Base-by-base conservation (phyloP, 2,329 filamentous ascomycete genomes). In the Sarocladium brachiariae region DNA sequence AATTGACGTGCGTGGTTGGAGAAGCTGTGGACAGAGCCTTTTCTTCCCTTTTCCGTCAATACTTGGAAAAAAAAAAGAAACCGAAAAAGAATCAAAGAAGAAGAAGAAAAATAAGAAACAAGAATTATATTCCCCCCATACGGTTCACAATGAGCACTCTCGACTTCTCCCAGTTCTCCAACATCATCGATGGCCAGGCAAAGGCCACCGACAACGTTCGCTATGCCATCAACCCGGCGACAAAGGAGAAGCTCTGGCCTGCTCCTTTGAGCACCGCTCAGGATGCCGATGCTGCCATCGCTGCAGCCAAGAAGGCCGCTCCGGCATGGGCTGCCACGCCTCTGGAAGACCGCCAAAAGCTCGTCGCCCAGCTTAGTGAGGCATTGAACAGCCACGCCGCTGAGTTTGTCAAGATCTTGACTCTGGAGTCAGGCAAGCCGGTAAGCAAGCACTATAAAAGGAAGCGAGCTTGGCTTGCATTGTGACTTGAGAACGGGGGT, bases 141-240 rank as follows among this genome's bases (percentile, higher is more conserved):
- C n/a, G 9, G 25, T 33, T 33, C 13, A 33, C 24, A 5, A 47
- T 47, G 43, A 21, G 14, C 7, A 11, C 43, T 6, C 43, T 47
- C 21, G 27, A 47, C 43, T 47, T 31, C 27, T 18, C 43, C 27
- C 24, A 21, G 21, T 47, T 47, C 43, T 31, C 24, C 43, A 47
- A 47, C 21, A 33, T 47, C 13, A 25, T 47, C 19, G 43, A 47
- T 18, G 43, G 43, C 21, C 7, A 47, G 21, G 24, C 27, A 11
- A 47, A 33, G 18, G 7, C 43, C 21, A 47, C 43, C 7, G 21
- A 47, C 6, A 21, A 19, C 4, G 18, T 33, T 21, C 47, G 47
- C 9, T 48, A 52, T 46, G 49, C 37, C 18, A 48, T 53, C 49
- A 47, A 53, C 19, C 51, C 51, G 14, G 48, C 51, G 13, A 53